phyloP scores from a whole-genome alignment of 306 rosid species.

The Castanospermum australe region DNA sequence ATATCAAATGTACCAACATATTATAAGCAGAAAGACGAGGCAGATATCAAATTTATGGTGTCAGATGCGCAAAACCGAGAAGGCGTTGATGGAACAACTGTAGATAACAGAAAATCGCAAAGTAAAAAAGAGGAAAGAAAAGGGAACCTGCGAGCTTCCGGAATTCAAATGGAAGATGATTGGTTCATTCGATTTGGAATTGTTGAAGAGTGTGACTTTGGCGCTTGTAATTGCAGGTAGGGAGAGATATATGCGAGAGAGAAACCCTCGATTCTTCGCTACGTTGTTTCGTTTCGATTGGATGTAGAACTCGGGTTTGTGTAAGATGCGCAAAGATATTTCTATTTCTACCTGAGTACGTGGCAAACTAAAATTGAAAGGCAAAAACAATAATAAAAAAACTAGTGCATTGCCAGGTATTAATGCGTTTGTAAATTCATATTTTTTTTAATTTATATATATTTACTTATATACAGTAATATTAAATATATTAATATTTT shows the following conservation, averaged over 20 bases:
- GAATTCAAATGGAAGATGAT: constrained; percentile 25
- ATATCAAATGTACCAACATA: background rate
- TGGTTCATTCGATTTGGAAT: constrained; percentile 3
- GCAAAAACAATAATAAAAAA: too few species aligned
- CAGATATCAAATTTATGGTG: constrained; percentile 25
- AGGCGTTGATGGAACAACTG: background rate
- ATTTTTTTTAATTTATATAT: too few species aligned
- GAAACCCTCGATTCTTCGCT: constrained; percentile 43
- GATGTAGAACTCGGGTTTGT: background rate
- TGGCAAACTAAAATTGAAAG: too few species aligned
- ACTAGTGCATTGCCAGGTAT: too few species aligned
- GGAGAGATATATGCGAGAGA: background rate
- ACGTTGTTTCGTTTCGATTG: constrained; percentile 22
- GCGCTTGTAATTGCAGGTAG: background rate
- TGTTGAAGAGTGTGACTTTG: background rate
- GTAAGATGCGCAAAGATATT: background rate
- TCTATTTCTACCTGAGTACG: too few species aligned
- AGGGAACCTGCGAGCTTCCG: constrained; percentile 21
- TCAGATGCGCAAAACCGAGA: background rate
- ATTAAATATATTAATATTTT: too few species aligned
- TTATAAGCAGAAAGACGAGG: background rate
- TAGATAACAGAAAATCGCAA: background rate
- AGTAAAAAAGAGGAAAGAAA: background rate
- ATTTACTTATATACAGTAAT: too few species aligned
- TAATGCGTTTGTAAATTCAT: too few species aligned